A percentile compares a stretch with the other conserved stretches of the same genome.
These are phyloP conservation scores for Ulota crispa DNA, from an alignment of 225 moss, liverwort and hornwort species.

Conservation along the genomic window DNA sequence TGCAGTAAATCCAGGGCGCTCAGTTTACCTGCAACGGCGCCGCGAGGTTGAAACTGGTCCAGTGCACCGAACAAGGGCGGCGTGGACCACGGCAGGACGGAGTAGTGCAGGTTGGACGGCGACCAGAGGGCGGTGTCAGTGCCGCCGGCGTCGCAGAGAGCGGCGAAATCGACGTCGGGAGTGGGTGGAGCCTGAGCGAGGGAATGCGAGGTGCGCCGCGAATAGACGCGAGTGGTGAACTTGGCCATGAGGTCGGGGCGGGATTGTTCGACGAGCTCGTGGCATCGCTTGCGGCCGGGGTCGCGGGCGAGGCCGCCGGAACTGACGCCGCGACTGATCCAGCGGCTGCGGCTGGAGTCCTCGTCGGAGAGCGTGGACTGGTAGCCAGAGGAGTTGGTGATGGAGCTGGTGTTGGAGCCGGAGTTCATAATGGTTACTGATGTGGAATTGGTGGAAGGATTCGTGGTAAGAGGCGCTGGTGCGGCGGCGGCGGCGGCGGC, in stretches of 20 bases:
- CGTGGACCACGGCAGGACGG: not conserved
- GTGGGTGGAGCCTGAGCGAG: not conserved
- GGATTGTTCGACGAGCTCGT: conserved; percentile 4
- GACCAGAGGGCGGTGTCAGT: not conserved
- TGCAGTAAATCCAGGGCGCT: conserved; percentile 33
- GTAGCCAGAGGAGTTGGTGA: not conserved
- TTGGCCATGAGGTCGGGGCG: conserved; percentile 21
- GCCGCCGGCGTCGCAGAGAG: no score
- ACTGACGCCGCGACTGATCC: not conserved
- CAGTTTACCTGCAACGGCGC: not conserved
- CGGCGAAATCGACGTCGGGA: no score
- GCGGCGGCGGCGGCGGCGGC: no score
- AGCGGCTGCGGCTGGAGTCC: conserved; percentile 32
- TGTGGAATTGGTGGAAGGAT: not conserved
- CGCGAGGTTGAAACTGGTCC: conserved; percentile 10
- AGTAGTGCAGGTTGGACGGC: conserved; percentile 15
- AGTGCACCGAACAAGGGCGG: not conserved
- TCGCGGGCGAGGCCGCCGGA: not conserved
- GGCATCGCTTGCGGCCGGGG: conserved; percentile 19
- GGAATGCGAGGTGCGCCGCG: not conserved
- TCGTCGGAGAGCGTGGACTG: conserved; percentile 17
- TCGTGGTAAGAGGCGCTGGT: not conserved
- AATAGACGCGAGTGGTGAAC: not conserved
- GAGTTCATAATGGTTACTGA: not conserved
- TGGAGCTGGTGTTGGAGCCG: not conserved